Base-by-base conservation (phyloP, 2,329 filamentous ascomycete species). In the Aspergillus felis region DNA sequence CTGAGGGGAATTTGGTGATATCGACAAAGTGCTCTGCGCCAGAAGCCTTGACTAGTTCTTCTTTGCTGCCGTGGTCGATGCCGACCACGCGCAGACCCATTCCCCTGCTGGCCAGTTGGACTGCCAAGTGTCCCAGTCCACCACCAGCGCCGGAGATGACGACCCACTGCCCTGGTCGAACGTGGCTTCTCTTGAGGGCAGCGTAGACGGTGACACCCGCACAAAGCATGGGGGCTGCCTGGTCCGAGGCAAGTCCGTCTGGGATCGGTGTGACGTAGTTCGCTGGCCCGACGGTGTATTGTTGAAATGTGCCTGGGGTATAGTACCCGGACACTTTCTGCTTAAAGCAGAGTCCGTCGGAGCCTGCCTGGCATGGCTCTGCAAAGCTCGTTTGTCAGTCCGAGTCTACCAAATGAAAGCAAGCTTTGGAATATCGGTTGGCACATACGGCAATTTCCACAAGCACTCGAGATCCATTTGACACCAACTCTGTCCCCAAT, bases 231-330 rank as follows among this genome's bases (percentile, higher is more conserved):
- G 86, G 87, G 1, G 87, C 87, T 0, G 87, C 87, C 25, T 79
- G 78, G 52, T 82, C 85, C 9, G 82, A 85, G 46, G 79, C 71
- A 20, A 90, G 72, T 3, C 70, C 74, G 4, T 87, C 85, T 2
- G 87, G 87, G 63, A 90, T 88, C 1, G 85, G 85, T 0, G 87
- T 89, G 2, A 89, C 87, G 69, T 90, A 89, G 72, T 82, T 81
- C 3, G 86, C 86, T 9, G 85, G 84, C 0, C 81, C 82, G 17
- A 87, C 68, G 20, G 82, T 82, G 66, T 89, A 90, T 73, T 89
- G 85, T 68, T 89, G 87, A 69, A 89, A 90, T n/a, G 87, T 90
- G 41, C 87, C 87, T 0, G 87, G 87, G 0, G 82, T 84, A 69
- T 84, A 87, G 74, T 88, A 89, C 4, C 87, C 87, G 0, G 82